Evolutionary conservation across 139 green algal species (phyloP).

Genomic region (Prasinococcaceae sp.): DNA sequence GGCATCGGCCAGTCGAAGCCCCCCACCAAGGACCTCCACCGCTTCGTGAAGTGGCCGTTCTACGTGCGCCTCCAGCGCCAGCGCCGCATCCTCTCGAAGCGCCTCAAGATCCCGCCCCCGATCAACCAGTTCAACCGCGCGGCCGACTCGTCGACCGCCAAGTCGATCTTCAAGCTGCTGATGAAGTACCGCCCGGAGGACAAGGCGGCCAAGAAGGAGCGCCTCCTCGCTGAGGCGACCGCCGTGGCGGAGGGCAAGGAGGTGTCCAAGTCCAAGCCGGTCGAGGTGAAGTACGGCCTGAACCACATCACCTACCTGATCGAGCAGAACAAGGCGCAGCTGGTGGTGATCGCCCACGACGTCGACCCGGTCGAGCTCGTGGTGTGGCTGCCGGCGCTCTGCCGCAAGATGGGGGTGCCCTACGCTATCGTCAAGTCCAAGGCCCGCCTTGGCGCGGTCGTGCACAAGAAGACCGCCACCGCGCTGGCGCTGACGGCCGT

Average conservation of each 20-base stretch:
- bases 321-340: slow-evolving; percentile 85
- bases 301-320: slow-evolving; percentile 98
- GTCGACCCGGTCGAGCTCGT: slow-evolving; percentile 98
- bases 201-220: slow-evolving; percentile 87
- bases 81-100: slow-evolving; percentile 81
- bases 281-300: slow-evolving; percentile 98
- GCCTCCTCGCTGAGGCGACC: slow-evolving; percentile 60
- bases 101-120: slow-evolving; percentile 59
- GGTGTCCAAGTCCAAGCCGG: slow-evolving; percentile 89
- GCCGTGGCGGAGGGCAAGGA: slow-evolving; percentile 29
- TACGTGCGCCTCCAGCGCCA: slow-evolving; percentile 98
- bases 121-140: slow-evolving; percentile 50
- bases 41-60: slow-evolving; percentile 98
- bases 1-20: slow-evolving; percentile 70
- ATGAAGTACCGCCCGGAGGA: slow-evolving; percentile 98
- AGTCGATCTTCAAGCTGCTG: slow-evolving; percentile 98
- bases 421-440: slow-evolving; percentile 97
- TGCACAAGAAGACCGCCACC: slow-evolving; percentile 98
- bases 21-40: slow-evolving; percentile 79
- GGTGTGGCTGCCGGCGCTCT: slow-evolving; percentile 94
- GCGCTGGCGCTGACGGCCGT: slow-evolving; percentile 80
- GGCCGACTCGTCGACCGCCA: not conserved
- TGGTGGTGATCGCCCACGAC: slow-evolving; percentile 96
- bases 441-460: slow-evolving; percentile 47
- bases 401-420: slow-evolving; percentile 96